A percentile compares a stretch with the other conserved stretches of the same genome.
phyloP scores from a whole-genome alignment of 1,284 basidiomycete genomes.

The Uromyces viciae-fabae region DNA sequence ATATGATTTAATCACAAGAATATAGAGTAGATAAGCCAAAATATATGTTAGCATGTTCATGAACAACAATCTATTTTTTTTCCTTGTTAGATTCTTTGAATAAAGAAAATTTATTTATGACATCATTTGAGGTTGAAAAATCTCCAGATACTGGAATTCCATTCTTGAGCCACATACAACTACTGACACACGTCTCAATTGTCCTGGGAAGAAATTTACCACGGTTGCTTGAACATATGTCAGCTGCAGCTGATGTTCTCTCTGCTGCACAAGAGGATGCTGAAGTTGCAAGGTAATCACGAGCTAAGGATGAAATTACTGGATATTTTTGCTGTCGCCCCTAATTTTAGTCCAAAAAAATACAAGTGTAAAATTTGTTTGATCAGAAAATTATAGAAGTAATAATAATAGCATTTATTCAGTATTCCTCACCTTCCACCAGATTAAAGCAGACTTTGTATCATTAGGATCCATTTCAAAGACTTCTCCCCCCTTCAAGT shows the following conservation, averaged over 20 bases:
- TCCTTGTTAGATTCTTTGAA: too few species aligned
- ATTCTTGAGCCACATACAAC: neutral
- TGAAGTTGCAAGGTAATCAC: constrained; percentile 8
- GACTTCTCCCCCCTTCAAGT: neutral
- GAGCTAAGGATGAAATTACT: constrained; percentile 1
- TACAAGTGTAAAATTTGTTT: neutral
- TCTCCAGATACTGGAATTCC: neutral
- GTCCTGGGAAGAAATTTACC: neutral
- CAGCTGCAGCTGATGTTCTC: constrained; percentile 8
- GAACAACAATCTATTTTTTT: too few species aligned
- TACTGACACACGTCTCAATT: constrained; percentile 1
- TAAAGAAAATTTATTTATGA: neutral
- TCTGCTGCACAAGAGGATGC: constrained; percentile 18
- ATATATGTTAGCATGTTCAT: too few species aligned
- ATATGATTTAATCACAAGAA: too few species aligned
- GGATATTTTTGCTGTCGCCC: neutral
- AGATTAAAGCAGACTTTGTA: neutral
- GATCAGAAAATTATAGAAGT: neutral
- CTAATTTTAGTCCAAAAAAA: too few species aligned
- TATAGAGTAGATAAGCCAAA: too few species aligned
- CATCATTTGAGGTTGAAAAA: neutral
- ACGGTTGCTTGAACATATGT: neutral
- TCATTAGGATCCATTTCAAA: constrained; percentile 1
- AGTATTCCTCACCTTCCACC: neutral
- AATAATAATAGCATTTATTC: neutral